A percentile compares a stretch with the other conserved stretches of the same genome.
Evolutionary conservation across 257 asterid genomes (phyloP).

Genomic region (Scutellaria barbata): DNA sequence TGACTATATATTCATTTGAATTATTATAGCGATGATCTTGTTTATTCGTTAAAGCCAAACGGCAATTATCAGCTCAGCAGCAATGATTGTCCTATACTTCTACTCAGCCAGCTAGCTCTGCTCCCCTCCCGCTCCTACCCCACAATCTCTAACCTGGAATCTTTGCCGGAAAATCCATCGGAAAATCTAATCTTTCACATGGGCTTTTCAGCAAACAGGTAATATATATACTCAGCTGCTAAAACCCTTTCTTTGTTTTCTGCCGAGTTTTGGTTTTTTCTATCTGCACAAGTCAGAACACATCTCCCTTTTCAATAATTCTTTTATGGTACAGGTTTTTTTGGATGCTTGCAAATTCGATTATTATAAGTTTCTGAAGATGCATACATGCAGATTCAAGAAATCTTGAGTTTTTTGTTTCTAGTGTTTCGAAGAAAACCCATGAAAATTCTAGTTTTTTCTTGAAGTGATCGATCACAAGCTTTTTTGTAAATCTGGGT

Average conservation of each 20-base stretch:
- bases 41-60: slow-evolving; percentile 43
- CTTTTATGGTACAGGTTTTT: neutral
- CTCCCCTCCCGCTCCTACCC: slow-evolving; percentile 34
- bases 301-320: neutral
- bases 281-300: neutral
- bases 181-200: slow-evolving; percentile 36
- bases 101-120: slow-evolving; percentile 41
- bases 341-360: neutral
- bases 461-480: neutral
- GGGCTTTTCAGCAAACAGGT: slow-evolving; percentile 34
- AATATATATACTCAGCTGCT: neutral
- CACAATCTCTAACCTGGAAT: slow-evolving; percentile 28
- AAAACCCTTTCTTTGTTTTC: slow-evolving; percentile 16
- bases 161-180: slow-evolving; percentile 55
- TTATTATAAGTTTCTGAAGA: slow-evolving; percentile 2
- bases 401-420: neutral
- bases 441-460: neutral
- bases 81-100: slow-evolving; percentile 53
- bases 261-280: neutral
- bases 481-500: neutral
- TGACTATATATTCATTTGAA: neutral
- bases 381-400: slow-evolving; percentile 36
- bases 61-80: slow-evolving; percentile 41
- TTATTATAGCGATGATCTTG: neutral
- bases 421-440: neutral